Evolutionary conservation across 345 rosid genomes (phyloP).

Genomic region (Fremontodendron californicum): DNA sequence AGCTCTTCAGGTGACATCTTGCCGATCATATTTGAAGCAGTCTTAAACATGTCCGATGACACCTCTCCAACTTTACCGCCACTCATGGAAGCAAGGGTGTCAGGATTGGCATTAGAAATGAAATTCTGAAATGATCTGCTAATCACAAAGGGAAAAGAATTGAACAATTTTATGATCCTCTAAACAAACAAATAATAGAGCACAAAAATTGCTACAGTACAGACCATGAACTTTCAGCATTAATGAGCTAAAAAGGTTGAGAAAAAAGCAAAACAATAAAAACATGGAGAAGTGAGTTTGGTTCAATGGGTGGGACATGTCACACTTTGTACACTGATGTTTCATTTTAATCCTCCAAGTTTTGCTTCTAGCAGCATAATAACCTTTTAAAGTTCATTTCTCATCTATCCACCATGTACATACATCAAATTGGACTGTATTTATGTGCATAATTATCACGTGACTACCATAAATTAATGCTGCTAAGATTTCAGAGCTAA

Average conservation of each 20-base stretch:
- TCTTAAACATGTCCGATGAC: constrained; percentile 77
- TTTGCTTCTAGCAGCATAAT: not conserved
- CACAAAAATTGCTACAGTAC: not conserved
- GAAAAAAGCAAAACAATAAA: not conserved
- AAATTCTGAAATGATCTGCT: constrained; percentile 72
- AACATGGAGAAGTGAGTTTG: not conserved
- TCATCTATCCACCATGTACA: not conserved
- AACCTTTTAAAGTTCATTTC: not conserved
- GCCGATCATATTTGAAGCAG: constrained; percentile 75
- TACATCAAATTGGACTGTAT: not conserved
- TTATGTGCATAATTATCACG: not conserved
- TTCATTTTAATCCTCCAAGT: not conserved
- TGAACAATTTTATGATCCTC: not conserved
- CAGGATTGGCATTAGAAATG: constrained; percentile 66
- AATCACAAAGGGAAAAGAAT: constrained; percentile 15
- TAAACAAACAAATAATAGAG: not conserved
- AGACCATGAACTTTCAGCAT: not conserved
- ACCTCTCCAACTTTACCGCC: constrained; percentile 70
- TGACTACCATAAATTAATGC: not conserved
- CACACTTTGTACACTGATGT: not conserved
- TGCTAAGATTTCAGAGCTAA: not conserved
- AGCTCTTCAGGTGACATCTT: constrained; percentile 91
- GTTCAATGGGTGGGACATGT: not conserved
- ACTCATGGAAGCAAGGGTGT: constrained; percentile 58
- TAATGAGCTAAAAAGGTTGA: not conserved